Evolutionary conservation across 1,139 yeast species (phyloP).

Genomic region (Saccharomycopsis crataegensis): DNA sequence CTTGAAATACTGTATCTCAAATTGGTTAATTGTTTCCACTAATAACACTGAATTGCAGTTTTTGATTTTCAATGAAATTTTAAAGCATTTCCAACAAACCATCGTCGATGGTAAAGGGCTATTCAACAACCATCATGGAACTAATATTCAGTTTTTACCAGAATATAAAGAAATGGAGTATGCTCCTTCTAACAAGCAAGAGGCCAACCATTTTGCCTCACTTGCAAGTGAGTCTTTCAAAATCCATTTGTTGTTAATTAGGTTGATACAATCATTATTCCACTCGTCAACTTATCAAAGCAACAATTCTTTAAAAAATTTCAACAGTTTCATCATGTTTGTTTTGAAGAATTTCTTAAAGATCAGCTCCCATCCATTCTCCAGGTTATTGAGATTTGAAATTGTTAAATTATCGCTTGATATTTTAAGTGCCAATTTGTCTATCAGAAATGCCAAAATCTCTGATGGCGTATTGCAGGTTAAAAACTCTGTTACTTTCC

Average conservation of each 20-base stretch:
- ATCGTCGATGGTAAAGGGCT: conserved; percentile 10
- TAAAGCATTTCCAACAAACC: conserved; percentile 24
- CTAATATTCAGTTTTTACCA: conserved; percentile 29
- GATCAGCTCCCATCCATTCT: conserved; percentile 78
- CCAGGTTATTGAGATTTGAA: conserved; percentile 71
- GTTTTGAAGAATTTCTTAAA: conserved; percentile 48
- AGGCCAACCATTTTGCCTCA: conserved; percentile 46
- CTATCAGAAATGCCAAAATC: conserved; percentile 18
- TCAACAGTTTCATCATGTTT: conserved; percentile 52
- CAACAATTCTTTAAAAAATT: conserved; percentile 60
- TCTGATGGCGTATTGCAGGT: not conserved
- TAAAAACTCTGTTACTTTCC: not conserved
- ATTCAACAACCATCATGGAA: conserved; percentile 4
- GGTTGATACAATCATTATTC: conserved; percentile 71
- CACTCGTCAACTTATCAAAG: conserved; percentile 75
- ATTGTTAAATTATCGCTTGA: conserved; percentile 62
- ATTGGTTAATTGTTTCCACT: conserved; percentile 78
- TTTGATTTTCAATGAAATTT: conserved; percentile 61
- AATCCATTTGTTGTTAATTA: conserved; percentile 65
- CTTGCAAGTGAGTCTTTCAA: conserved; percentile 47
- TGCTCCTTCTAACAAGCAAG: conserved; percentile 68
- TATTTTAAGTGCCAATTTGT: conserved; percentile 49
- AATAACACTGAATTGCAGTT: conserved; percentile 50
- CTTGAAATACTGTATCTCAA: conserved; percentile 60
- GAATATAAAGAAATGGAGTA: conserved; percentile 80